Conservation (phyloP, 2,329 filamentous ascomycete genomes). For the Sporothrix globosa region DNA sequence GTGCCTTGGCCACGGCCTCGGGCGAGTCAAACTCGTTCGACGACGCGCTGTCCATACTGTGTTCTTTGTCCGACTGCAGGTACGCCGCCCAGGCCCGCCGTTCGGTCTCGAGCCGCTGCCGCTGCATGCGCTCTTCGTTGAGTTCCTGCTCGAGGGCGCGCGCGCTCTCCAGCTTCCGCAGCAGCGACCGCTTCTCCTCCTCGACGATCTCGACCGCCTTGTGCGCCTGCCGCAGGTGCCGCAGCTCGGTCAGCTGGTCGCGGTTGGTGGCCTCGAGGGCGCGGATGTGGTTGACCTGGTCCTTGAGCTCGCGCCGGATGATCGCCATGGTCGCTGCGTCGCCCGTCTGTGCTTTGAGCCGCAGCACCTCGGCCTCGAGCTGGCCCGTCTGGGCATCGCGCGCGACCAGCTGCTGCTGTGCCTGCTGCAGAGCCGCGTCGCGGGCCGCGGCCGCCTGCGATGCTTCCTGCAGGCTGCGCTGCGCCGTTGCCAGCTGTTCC, state of each 20-base stretch:
- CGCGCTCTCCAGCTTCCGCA: slow-evolving; percentile 75
- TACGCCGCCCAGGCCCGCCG: slow-evolving; percentile 84
- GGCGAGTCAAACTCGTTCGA: slow-evolving; percentile 87
- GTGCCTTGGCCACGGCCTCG: slow-evolving; percentile 80
- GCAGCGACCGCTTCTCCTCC: slow-evolving; percentile 86
- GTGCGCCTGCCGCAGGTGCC: slow-evolving; percentile 76
- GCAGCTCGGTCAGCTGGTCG: slow-evolving; percentile 78
- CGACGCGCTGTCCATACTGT: slow-evolving; percentile 64
- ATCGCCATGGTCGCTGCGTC: slow-evolving; percentile 84
- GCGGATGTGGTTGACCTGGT: slow-evolving; percentile 90
- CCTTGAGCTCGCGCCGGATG: slow-evolving; percentile 83
- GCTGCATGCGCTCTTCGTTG: slow-evolving; percentile 76
- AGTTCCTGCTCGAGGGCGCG: slow-evolving; percentile 75
- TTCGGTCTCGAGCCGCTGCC: slow-evolving; percentile 87
- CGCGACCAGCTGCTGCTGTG: slow-evolving; percentile 68
- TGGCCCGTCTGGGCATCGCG: slow-evolving; percentile 72
- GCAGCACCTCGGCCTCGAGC: slow-evolving; percentile 80
- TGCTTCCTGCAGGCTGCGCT: slow-evolving; percentile 59
- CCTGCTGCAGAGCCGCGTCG: slow-evolving; percentile 59
- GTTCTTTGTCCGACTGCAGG: slow-evolving; percentile 67
- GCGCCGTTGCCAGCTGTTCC: slow-evolving; percentile 52
- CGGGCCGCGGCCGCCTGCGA: slow-evolving; percentile 61
- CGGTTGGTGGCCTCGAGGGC: slow-evolving; percentile 78
- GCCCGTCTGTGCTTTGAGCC: slow-evolving; percentile 81
- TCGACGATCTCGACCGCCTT: slow-evolving; percentile 93